Evolutionary conservation across 345 rosid genomes (phyloP).

Genomic region (Tarenaya hassleriana): DNA sequence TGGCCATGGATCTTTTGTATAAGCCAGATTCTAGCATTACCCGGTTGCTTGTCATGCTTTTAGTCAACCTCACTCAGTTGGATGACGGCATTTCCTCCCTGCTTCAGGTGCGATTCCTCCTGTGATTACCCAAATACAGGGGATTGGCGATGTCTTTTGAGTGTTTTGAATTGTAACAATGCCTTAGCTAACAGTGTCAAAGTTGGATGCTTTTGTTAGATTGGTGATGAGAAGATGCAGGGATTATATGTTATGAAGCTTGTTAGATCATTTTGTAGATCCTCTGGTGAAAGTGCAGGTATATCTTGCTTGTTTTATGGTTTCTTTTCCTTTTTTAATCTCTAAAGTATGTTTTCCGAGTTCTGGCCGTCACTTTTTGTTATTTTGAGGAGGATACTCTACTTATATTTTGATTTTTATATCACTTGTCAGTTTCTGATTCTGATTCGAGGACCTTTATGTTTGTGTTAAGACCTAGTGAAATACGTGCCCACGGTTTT

Average conservation of each 20-base stretch:
- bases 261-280: constrained; percentile 80
- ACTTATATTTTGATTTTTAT: not conserved
- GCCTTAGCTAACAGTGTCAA: constrained; percentile 7
- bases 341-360: not conserved
- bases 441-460: not conserved
- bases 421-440: not conserved
- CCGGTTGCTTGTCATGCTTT: constrained; percentile 70
- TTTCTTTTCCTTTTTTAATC: constrained; percentile 2
- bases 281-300: constrained; percentile 51
- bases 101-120: constrained; percentile 62
- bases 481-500: not conserved
- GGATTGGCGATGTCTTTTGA: not conserved
- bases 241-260: constrained; percentile 79
- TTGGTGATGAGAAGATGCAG: constrained; percentile 64
- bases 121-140: not conserved
- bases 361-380: not conserved
- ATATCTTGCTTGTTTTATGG: constrained; percentile 20
- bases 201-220: constrained; percentile 35
- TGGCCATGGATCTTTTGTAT: constrained; percentile 65
- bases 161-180: constrained; percentile 7
- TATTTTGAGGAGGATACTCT: no score
- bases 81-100: constrained; percentile 73
- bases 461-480: not conserved
- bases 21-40: constrained; percentile 55
- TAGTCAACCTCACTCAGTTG: constrained; percentile 77